A percentile compares a stretch with the other conserved stretches of the same genome.
Evolutionary conservation across 2,329 filamentous ascomycete species (phyloP).

Genomic region (Tolypocladium pustulatum): DNA sequence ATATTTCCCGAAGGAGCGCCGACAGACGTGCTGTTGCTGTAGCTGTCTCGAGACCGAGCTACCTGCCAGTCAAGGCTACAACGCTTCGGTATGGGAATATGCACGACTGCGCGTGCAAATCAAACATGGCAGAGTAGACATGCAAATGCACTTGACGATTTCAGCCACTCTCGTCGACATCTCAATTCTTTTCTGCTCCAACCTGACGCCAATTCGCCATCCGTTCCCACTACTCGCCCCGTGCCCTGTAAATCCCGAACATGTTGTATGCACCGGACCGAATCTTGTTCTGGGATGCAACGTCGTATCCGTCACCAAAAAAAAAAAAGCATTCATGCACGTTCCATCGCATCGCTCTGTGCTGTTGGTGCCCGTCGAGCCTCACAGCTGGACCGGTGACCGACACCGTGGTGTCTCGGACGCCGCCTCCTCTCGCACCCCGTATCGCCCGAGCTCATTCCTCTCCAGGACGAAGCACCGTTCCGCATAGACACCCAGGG

Average conservation of each 20-base stretch:
- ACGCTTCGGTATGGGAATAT: too few species aligned
- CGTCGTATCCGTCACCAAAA: not conserved
- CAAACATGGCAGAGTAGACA: not conserved
- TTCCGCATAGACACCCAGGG: constrained; percentile 33
- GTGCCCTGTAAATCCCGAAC: not conserved
- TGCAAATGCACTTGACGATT: not conserved
- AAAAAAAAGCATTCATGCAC: not conserved
- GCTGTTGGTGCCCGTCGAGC: not conserved
- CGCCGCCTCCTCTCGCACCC: constrained; percentile 16
- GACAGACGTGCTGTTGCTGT: not conserved
- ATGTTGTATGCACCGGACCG: not conserved
- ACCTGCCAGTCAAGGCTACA: not conserved
- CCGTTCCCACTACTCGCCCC: not conserved
- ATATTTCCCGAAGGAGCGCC: not conserved
- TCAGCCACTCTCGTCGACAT: not conserved
- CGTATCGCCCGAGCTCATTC: constrained; percentile 9
- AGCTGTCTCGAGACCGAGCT: not conserved
- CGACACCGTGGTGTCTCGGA: constrained; percentile 14
- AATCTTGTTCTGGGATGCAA: not conserved
- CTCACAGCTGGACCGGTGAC: constrained; percentile 2
- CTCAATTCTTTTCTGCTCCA: not conserved
- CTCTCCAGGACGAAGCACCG: constrained; percentile 33
- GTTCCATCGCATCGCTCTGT: not conserved
- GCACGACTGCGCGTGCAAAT: not conserved
- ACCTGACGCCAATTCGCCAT: not conserved